phyloP scores from a whole-genome alignment of 1,284 basidiomycete species.

The Moesziomyces parantarcticus region DNA sequence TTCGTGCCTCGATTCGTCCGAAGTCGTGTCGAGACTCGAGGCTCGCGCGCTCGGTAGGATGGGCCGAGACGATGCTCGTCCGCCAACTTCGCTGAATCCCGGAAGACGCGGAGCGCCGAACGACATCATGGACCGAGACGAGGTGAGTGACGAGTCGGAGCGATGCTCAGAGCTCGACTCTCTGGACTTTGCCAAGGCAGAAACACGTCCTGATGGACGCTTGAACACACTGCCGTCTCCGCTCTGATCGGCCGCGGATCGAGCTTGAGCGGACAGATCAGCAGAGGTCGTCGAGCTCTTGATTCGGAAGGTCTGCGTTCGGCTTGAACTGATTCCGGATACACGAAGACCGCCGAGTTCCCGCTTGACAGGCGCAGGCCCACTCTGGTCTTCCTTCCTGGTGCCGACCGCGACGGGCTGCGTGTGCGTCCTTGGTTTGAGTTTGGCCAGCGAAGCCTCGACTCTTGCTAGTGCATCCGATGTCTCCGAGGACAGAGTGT shows the following conservation, averaged over 20 bases:
- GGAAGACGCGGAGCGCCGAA: slow-evolving; percentile 36
- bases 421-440: slow-evolving; percentile 24
- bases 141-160: neutral
- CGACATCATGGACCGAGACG: slow-evolving; percentile 33
- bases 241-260: slow-evolving; percentile 23
- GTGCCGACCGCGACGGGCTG: neutral
- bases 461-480: slow-evolving; percentile 45
- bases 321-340: slow-evolving; percentile 10
- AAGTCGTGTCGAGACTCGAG: slow-evolving; percentile 15
- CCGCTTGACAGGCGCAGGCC: slow-evolving; percentile 7
- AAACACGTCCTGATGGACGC: slow-evolving; percentile 36
- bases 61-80: slow-evolving; percentile 1
- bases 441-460: slow-evolving; percentile 44
- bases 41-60: slow-evolving; percentile 6
- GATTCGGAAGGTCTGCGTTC: slow-evolving; percentile 17
- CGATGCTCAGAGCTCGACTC: slow-evolving; percentile 26
- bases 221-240: slow-evolving; percentile 31
- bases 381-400: slow-evolving; percentile 9
- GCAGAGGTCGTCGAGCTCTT: slow-evolving; percentile 1
- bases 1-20: slow-evolving; percentile 10
- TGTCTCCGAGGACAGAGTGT: slow-evolving; percentile 41
- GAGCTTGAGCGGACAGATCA: slow-evolving; percentile 18
- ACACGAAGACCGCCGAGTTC: slow-evolving; percentile 17
- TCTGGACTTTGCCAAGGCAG: slow-evolving; percentile 30
- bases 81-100: slow-evolving; percentile 14